phyloP scores from a whole-genome alignment of 106 monocot species.

The Alisma plantagoaquatica region DNA sequence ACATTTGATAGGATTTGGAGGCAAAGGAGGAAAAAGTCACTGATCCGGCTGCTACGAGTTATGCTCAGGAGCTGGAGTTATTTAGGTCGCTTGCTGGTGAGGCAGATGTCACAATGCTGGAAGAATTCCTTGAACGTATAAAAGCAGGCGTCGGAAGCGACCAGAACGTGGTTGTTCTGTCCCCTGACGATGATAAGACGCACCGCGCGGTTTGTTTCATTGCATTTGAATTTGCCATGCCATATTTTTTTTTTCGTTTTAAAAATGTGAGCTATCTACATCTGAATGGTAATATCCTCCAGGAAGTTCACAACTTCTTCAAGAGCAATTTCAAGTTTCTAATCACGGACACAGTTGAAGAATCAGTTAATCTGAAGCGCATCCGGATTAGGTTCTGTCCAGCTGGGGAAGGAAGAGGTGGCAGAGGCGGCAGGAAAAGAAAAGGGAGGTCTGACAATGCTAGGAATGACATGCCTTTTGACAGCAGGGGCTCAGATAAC shows the following conservation, averaged over 20 bases:
- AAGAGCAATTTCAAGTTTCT: slow-evolving; percentile 86
- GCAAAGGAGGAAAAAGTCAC: slow-evolving; percentile 18
- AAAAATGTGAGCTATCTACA: background rate
- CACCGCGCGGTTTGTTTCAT: slow-evolving; percentile 61
- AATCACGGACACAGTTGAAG: slow-evolving; percentile 85
- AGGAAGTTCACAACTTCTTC: slow-evolving; percentile 97
- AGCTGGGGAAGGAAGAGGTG: slow-evolving; percentile 18
- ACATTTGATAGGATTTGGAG: slow-evolving; percentile 23
- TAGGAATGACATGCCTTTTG: slow-evolving; percentile 44
- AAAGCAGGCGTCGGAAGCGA: slow-evolving; percentile 17
- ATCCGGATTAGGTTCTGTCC: slow-evolving; percentile 62
- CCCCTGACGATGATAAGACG: slow-evolving; percentile 69
- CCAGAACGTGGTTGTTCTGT: slow-evolving; percentile 41
- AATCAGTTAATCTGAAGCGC: slow-evolving; percentile 31
- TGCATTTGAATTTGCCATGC: too few relatives aligned
- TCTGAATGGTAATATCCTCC: background rate
- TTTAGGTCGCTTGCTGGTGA: slow-evolving; percentile 63
- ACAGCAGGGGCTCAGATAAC: slow-evolving; percentile 77
- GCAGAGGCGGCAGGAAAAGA: slow-evolving; percentile 48
- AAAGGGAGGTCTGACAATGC: slow-evolving; percentile 34
- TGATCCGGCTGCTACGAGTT: slow-evolving; percentile 14
- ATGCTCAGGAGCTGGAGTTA: slow-evolving; percentile 29
- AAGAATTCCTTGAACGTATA: slow-evolving; percentile 22
- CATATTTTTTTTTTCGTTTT: background rate
- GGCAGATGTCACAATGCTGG: slow-evolving; percentile 45